Evolutionary conservation across 805 yeast genomes (phyloP).

Genomic region (Torulaspora microellipsoides): DNA sequence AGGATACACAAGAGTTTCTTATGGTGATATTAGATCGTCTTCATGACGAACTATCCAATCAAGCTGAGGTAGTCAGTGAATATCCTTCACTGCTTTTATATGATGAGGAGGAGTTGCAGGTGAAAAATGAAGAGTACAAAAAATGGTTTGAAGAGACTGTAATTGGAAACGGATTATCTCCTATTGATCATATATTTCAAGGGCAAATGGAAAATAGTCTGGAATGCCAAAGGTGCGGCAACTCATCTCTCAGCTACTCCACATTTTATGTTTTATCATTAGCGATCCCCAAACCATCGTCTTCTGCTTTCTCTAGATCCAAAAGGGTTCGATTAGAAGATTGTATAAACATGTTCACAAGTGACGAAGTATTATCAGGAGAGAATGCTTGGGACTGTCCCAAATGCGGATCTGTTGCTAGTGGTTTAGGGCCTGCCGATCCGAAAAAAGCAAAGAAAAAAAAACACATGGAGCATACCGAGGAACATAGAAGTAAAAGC

Average conservation of each 20-base stretch:
- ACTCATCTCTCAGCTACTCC: conserved; percentile 54
- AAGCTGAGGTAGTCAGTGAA: conserved; percentile 36
- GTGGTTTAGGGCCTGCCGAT: conserved; percentile 5
- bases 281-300: conserved; percentile 47
- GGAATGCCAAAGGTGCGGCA: conserved; percentile 61
- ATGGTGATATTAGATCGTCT: conserved; percentile 60
- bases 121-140: conserved; percentile 45
- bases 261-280: conserved; percentile 60
- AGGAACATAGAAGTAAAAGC: conserved; percentile 23
- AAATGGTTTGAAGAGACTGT: conserved; percentile 56
- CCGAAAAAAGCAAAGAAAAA: conserved; percentile 27
- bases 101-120: conserved; percentile 28
- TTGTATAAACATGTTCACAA: conserved; percentile 56
- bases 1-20: conserved; percentile 75
- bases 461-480: conserved; percentile 8
- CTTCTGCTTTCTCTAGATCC: conserved; percentile 25
- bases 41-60: conserved; percentile 57
- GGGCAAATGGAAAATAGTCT: conserved; percentile 68
- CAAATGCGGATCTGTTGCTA: conserved; percentile 42
- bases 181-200: conserved; percentile 61
- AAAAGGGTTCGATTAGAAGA: conserved; percentile 49
- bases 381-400: conserved; percentile 87
- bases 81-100: conserved; percentile 37
- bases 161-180: conserved; percentile 58
- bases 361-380: conserved; percentile 59